Evolutionary conservation across 2,329 filamentous ascomycete genomes (phyloP), one percentile per base, ranked within the genome.

Genomic region (Madurella mycetomatis): DNA sequence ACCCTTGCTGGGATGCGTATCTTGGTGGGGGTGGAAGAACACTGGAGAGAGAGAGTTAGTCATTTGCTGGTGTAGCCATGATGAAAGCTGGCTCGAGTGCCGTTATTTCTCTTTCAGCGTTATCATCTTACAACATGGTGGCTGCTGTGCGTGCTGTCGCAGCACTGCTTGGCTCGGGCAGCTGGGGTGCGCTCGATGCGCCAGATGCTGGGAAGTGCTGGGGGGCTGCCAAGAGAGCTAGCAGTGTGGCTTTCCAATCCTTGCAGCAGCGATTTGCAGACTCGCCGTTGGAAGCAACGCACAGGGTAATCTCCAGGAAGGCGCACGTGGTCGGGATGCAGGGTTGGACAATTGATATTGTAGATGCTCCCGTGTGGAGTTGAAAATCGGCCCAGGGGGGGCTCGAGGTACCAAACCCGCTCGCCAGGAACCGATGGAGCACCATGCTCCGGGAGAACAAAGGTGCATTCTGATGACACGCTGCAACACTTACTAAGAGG

Each of bases 11-110:
- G 61, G 84, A 82, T 53, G 89, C 87, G 76, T 95, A 96, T 70
- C 91, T 84, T 56, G 88, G 86, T 57, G 89, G 90, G 59, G 91
- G 92, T 56, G 92, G 90, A 64, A 96, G 81, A 64, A 95, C 90
- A 73, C 88, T 91, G 66, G 15, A 45, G 44, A 47, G 39, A 48
- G 45, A 5, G n/a, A 5, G 34, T 37, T 37, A 64, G 59, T 50
- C 44, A 48, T 40, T 55, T 49, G 42, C 16, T 17, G 42, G 30
- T n/a, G 43, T 17, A 18, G 19, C 32, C 49, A 49, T 49, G 49
- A 31, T 40, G 39, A 25, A 39, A 51, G 16, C 42, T 25, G 13
- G 30, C 15, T 18, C 31, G 25, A 25, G 25, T 25, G 25, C 2
- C 16, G 12, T 9, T 54, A 52, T 25, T 41, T 48, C 34, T 43